These are phyloP conservation scores for Kazachstania bromeliacearum DNA, from an alignment of 805 yeast genomes.

Conservation along the genomic window DNA sequence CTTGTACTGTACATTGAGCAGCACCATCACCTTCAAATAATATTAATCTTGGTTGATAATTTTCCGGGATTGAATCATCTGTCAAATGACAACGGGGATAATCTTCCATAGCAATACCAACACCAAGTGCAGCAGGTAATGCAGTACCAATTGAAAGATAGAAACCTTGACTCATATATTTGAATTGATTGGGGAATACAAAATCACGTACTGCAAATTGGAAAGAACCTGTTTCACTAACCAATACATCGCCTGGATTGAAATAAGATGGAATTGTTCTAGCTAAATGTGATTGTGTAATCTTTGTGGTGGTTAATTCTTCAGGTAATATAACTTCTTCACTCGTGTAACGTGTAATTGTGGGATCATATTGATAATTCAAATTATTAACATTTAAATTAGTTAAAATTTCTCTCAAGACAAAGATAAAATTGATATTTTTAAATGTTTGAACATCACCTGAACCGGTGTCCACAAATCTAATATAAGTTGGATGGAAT, in stretches of 20 bases:
- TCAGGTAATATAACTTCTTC: constrained; percentile 10
- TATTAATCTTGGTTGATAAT: constrained; percentile 44
- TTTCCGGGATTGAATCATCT: constrained; percentile 16
- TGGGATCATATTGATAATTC: constrained; percentile 12
- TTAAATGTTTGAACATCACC: constrained; percentile 24
- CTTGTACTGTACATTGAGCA: constrained; percentile 91
- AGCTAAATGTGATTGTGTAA: constrained; percentile 41
- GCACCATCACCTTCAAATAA: constrained; percentile 89
- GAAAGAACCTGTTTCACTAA: constrained; percentile 77
- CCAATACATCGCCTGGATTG: constrained; percentile 56
- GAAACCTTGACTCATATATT: constrained; percentile 56
- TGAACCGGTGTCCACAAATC: constrained; percentile 31
- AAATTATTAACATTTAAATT: constrained; percentile 29
- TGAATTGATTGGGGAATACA: constrained; percentile 45
- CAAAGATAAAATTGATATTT: constrained; percentile 41
- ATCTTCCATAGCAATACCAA: constrained; percentile 62
- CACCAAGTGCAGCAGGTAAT: constrained; percentile 78
- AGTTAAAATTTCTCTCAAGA: constrained; percentile 37
- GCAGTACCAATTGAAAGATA: constrained; percentile 87
- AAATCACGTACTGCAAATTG: constrained; percentile 69
- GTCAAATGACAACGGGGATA: constrained; percentile 25
- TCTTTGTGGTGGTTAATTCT: constrained; percentile 17
- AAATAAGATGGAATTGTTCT: constrained; percentile 36
- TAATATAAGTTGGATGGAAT: constrained; percentile 45
- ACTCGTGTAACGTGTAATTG: constrained; percentile 18